Conservation (phyloP, 192 early-diverging fungal genomes). For the Entomortierella beljakovae region DNA sequence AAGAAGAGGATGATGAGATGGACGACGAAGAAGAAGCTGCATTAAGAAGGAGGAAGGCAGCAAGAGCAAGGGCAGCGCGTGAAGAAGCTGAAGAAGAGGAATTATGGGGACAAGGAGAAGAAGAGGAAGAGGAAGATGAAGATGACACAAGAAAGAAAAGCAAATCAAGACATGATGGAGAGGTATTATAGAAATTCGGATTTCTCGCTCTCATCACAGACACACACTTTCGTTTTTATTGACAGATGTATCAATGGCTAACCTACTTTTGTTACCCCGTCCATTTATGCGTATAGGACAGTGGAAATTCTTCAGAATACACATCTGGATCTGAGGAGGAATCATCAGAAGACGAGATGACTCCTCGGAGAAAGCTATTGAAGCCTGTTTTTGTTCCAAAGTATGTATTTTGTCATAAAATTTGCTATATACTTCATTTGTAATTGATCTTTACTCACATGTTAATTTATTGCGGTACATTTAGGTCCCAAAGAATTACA, state of each 20-base stretch:
- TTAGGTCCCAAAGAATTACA: constrained; percentile 70
- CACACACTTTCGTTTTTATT: too few species aligned
- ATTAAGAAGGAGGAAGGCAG: constrained; percentile 36
- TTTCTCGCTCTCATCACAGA: too few species aligned
- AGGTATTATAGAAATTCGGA: too few species aligned
- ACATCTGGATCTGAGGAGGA: constrained; percentile 84
- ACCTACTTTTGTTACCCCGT: constrained; percentile 9
- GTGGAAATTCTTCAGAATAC: constrained; percentile 62
- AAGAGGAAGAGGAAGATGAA: constrained; percentile 56
- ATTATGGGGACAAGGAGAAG: constrained; percentile 54
- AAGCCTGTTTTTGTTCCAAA: constrained; percentile 97
- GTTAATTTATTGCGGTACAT: background rate
- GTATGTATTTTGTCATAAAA: constrained; percentile 57
- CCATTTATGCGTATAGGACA: constrained; percentile 49
- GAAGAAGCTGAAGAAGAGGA: constrained; percentile 60
- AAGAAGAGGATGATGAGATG: constrained; percentile 45
- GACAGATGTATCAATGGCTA: too few species aligned
- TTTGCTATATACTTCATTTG: background rate
- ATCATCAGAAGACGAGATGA: constrained; percentile 55
- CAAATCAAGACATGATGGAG: constrained; percentile 47
- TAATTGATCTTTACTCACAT: background rate
- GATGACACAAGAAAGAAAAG: constrained; percentile 34
- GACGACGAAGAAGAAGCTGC: constrained; percentile 67
- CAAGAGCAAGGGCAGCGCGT: constrained; percentile 25
- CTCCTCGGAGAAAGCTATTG: constrained; percentile 62